Evolutionary conservation across 805 yeast genomes (phyloP).

Genomic region (Ogataea polymorpha): DNA sequence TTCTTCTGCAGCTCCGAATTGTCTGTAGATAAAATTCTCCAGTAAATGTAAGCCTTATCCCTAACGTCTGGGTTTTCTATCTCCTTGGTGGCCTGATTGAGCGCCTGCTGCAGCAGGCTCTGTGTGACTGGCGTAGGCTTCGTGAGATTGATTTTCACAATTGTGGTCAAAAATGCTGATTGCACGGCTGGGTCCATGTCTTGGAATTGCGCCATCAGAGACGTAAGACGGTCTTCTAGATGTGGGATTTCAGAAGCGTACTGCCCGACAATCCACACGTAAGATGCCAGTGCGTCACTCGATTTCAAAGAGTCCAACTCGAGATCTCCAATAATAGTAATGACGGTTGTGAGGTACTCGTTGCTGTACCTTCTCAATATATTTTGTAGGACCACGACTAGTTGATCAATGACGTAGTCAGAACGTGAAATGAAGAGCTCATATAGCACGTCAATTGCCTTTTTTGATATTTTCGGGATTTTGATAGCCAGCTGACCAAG

Average conservation of each 20-base stretch:
- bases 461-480: constrained; percentile 48
- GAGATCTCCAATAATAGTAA: constrained; percentile 50
- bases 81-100: constrained; percentile 60
- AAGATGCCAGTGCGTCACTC: constrained; percentile 52
- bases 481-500: constrained; percentile 73
- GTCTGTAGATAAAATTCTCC: constrained; percentile 64
- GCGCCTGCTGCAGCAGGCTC: constrained; percentile 50
- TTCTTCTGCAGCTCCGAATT: constrained; percentile 43
- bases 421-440: constrained; percentile 61
- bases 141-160: constrained; percentile 52
- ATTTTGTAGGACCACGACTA: constrained; percentile 59
- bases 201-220: constrained; percentile 48
- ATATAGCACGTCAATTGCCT: constrained; percentile 58
- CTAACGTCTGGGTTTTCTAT: constrained; percentile 74
- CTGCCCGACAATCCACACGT: constrained; percentile 71
- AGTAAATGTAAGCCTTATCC: constrained; percentile 75
- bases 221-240: constrained; percentile 44
- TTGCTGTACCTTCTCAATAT: constrained; percentile 65
- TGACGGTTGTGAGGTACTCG: constrained; percentile 45
- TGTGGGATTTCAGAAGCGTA: constrained; percentile 59
- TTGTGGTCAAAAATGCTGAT: constrained; percentile 53
- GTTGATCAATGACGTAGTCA: constrained; percentile 58
- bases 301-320: constrained; percentile 45
- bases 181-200: constrained; percentile 63
- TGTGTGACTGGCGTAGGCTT: constrained; percentile 35